Base-by-base conservation (phyloP, 2,329 filamentous ascomycete species). In the Pyricularia sp. region DNA sequence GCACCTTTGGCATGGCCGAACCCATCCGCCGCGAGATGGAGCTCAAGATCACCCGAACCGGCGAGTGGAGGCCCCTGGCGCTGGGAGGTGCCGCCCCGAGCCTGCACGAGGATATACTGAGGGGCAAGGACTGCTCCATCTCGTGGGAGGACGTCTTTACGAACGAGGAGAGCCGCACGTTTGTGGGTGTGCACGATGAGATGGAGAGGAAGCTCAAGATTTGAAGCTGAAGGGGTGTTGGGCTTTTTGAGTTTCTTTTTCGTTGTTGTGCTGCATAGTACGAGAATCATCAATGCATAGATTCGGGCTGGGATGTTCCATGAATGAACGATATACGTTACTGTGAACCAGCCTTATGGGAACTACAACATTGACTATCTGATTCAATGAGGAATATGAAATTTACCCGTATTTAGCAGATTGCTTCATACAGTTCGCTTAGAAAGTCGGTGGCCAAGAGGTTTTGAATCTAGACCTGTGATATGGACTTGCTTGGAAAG, bases 1-100 rank as follows among this genome's bases (percentile, higher is more conserved):
- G 93, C 73, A 90, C 92, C 65, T 98, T 93, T 79, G 95, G 95
- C 72, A 90, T 97, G 75, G 92, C 92, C 30, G 95, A 98, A 86
- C 95, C 95, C 3, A 89, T 98, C 75, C 89, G 93, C 69, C 88
- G 94, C 68, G 92, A 90, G 71, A 97, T 99, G 95, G 95, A 99
- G 84, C 85, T 97, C 78, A 92, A 93, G 86, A 94, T 97, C 77
- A 89, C 92, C 23, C 83, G 88, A 71, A 88, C 90, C 70, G 90
- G 92, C 72, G 89, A 92, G 79, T 97, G 93, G 90, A 86, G 88
- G 75, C 93, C 93, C 66, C 82, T 87, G 74, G 88, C 87, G 64
- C 82, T 97, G 69, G 85, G 88, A 64, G 82, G 76, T 73, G 79
- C 72, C 74, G 72, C 83, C 65, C 85, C 86, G 12, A 88, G 88